Percentiles rank a stretch among this genome's conserved stretches.
Conservation (phyloP, 1,284 basidiomycete species). For the Neonothopanus nambi region DNA sequence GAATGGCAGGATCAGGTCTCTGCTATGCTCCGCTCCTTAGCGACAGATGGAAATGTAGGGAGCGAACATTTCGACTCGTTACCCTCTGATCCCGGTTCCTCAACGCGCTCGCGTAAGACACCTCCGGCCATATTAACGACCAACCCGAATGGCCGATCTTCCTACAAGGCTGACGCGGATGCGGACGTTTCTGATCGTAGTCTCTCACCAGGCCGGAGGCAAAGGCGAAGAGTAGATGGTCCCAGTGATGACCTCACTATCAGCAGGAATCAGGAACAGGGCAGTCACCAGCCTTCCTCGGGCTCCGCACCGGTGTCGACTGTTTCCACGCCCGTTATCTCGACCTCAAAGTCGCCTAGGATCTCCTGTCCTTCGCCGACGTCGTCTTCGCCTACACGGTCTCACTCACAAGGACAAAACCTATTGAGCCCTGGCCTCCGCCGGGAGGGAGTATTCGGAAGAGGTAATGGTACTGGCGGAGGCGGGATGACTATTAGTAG, state of each 20-base stretch:
- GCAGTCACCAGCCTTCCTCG: not conserved
- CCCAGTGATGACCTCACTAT: not conserved
- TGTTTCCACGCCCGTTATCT: constrained; percentile 1
- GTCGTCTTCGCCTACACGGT: not conserved
- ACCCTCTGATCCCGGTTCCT: too few relatives aligned
- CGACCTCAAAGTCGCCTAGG: not conserved
- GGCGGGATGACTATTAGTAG: too few relatives aligned
- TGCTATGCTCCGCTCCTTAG: constrained; percentile 35
- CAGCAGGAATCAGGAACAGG: not conserved
- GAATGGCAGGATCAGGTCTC: constrained; percentile 77
- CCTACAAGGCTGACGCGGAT: too few relatives aligned
- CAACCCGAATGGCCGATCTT: not conserved
- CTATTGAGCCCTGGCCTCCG: too few relatives aligned
- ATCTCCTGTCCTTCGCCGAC: not conserved
- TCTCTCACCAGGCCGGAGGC: constrained; percentile 12
- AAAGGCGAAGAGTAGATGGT: constrained; percentile 12
- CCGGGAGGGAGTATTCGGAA: too few relatives aligned
- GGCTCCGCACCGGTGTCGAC: constrained; percentile 8
- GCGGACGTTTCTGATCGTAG: not conserved
- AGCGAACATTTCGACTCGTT: not conserved
- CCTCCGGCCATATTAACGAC: not conserved
- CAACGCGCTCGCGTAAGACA: too few relatives aligned
- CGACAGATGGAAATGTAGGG: not conserved
- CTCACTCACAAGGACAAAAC: too few relatives aligned
- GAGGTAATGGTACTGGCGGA: too few relatives aligned